A percentile compares a stretch with the other conserved stretches of the same genome.
Evolutionary conservation across 1,139 yeast genomes (phyloP).

Genomic region (Sugiyamaella pinicola): DNA sequence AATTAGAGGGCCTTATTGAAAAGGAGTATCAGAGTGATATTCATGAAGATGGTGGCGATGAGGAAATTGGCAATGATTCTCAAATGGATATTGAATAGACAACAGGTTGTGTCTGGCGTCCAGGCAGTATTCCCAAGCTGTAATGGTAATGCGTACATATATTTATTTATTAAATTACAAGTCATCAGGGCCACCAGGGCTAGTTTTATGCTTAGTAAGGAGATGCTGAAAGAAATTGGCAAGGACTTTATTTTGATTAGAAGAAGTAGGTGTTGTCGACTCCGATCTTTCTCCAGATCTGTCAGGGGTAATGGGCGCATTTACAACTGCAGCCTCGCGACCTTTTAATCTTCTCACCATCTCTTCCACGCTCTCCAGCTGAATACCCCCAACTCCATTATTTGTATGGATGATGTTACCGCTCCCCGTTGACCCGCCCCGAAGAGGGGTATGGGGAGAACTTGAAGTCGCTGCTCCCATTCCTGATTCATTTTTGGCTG

Average conservation of each 20-base stretch:
- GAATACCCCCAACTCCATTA: slow-evolving; percentile 38
- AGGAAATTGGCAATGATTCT: slow-evolving; percentile 30
- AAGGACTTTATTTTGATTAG: slow-evolving; percentile 36
- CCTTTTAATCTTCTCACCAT: slow-evolving; percentile 35
- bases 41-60: slow-evolving; percentile 8
- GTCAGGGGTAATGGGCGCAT: slow-evolving; percentile 29
- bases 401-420: slow-evolving; percentile 6
- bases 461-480: slow-evolving; percentile 6
- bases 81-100: slow-evolving; percentile 32
- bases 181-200: slow-evolving; percentile 17
- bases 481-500: slow-evolving; percentile 24
- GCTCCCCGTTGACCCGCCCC: neutral
- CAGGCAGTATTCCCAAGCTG: neutral
- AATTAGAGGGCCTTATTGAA: slow-evolving; percentile 8
- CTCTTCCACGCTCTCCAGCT: slow-evolving; percentile 37
- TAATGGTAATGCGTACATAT: neutral
- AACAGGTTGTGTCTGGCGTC: neutral
- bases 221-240: slow-evolving; percentile 38
- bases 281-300: slow-evolving; percentile 25
- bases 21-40: neutral
- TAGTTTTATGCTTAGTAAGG: slow-evolving; percentile 25
- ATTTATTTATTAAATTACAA: slow-evolving; percentile 6
- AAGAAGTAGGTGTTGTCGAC: slow-evolving; percentile 25
- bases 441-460: slow-evolving; percentile 10
- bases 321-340: slow-evolving; percentile 26